Conservation (phyloP, 2,329 filamentous ascomycete species). For the Zymoseptoria brevis region DNA sequence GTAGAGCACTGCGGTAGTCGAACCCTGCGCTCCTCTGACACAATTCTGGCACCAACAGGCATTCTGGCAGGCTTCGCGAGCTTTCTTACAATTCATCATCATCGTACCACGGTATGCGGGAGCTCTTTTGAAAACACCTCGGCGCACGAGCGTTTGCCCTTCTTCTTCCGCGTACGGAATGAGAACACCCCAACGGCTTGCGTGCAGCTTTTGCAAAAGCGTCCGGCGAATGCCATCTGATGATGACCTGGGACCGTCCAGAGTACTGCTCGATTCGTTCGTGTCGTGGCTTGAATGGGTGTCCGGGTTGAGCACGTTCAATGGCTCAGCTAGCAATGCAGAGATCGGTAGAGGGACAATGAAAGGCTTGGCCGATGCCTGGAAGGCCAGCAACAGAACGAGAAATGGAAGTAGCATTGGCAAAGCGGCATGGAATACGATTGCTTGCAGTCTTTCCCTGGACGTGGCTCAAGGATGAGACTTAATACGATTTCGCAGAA, state of each 20-base stretch:
- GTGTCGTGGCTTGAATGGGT: neutral
- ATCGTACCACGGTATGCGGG: conserved; percentile 7
- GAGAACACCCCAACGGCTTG: neutral
- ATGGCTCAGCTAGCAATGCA: neutral
- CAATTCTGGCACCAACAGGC: conserved; percentile 11
- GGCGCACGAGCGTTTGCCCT: conserved; percentile 2
- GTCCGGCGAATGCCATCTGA: neutral
- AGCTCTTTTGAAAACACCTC: conserved; percentile 1
- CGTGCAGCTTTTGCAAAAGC: neutral
- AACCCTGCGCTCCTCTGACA: conserved; percentile 2
- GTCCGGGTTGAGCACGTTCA: neutral
- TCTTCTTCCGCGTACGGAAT: neutral
- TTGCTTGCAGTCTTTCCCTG: neutral
- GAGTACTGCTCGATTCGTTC: neutral
- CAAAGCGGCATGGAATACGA: neutral
- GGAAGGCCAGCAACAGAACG: neutral
- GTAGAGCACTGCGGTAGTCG: conserved; percentile 3
- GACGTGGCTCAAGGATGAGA: neutral
- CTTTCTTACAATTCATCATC: conserved; percentile 8
- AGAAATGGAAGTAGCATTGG: neutral
- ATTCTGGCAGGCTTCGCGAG: conserved; percentile 7
- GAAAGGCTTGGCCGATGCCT: neutral
- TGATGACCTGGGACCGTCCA: neutral
- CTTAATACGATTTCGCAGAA: neutral
- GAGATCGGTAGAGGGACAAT: neutral